These are phyloP conservation scores for Rubia peregrina DNA, from an alignment of 305 asterid species.

Conservation along the genomic window DNA sequence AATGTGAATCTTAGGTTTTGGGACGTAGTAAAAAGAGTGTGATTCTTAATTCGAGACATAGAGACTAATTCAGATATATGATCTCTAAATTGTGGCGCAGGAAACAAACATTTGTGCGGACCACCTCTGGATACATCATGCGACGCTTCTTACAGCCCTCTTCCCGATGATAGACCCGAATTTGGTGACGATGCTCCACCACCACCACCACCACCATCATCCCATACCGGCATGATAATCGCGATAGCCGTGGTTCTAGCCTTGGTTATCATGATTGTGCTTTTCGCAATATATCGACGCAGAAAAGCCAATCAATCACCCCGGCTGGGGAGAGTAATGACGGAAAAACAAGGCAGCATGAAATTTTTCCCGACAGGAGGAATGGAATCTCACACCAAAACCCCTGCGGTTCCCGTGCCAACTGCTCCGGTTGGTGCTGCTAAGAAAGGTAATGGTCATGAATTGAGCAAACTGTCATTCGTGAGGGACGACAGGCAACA, in stretches of 20 bases:
- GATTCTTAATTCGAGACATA: too few relatives aligned
- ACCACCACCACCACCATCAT: neutral
- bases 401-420: neutral
- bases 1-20: too few relatives aligned
- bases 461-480: slow-evolving; percentile 49
- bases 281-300: slow-evolving; percentile 17
- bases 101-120: slow-evolving; percentile 65
- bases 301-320: slow-evolving; percentile 22
- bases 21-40: too few relatives aligned
- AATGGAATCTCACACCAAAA: neutral
- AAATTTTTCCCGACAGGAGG: neutral
- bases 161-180: slow-evolving; percentile 17
- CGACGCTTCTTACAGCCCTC: slow-evolving; percentile 19
- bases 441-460: slow-evolving; percentile 1
- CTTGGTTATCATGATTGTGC: slow-evolving; percentile 22
- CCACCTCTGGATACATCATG: slow-evolving; percentile 39
- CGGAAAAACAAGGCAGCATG: neutral
- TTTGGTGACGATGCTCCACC: neutral
- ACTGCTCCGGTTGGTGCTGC: neutral
- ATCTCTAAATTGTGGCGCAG: slow-evolving; percentile 23
- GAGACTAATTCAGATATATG: neutral
- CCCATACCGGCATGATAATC: slow-evolving; percentile 15
- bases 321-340: slow-evolving; percentile 20
- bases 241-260: slow-evolving; percentile 19
- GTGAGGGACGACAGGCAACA: slow-evolving; percentile 54